These are phyloP conservation scores for Aureobasidium sp. DNA, from an alignment of 2,329 filamentous ascomycete genomes.

Conservation along the genomic window DNA sequence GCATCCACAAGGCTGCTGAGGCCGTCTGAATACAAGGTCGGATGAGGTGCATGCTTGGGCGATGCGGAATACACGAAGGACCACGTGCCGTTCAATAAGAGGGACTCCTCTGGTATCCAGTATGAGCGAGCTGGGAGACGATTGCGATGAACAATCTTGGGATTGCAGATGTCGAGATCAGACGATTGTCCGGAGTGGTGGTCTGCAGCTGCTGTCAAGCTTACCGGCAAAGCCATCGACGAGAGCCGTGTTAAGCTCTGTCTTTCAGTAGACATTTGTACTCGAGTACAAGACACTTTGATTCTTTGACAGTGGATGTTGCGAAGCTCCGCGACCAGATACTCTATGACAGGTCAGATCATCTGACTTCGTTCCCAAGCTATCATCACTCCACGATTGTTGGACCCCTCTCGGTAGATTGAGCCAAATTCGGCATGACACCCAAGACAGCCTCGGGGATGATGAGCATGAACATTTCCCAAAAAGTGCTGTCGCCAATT, in stretches of 20 bases:
- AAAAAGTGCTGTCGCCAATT: neutral
- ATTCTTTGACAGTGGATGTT: neutral
- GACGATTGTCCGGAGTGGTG: neutral
- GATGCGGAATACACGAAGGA: constrained; percentile 44
- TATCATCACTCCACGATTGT: neutral
- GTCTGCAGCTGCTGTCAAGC: constrained; percentile 1
- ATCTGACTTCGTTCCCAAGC: neutral
- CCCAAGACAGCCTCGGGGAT: neutral
- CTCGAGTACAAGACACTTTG: too few species aligned
- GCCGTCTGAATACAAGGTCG: constrained; percentile 15
- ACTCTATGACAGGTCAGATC: neutral
- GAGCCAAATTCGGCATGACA: neutral
- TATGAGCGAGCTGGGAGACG: constrained; percentile 12
- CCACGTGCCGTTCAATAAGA: constrained; percentile 47
- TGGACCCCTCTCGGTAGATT: constrained; percentile 5
- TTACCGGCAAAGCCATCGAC: constrained; percentile 2
- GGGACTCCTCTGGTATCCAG: constrained; percentile 14
- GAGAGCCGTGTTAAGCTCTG: too few species aligned
- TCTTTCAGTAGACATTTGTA: neutral
- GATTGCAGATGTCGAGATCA: constrained; percentile 9
- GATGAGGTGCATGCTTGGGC: constrained; percentile 39
- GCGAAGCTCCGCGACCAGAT: neutral
- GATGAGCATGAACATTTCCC: neutral
- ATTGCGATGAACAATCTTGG: constrained; percentile 18
- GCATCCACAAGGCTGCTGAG: constrained; percentile 1